Base-by-base conservation (phyloP, 345 rosid genomes). In the Chamaenerion angustifolium region DNA sequence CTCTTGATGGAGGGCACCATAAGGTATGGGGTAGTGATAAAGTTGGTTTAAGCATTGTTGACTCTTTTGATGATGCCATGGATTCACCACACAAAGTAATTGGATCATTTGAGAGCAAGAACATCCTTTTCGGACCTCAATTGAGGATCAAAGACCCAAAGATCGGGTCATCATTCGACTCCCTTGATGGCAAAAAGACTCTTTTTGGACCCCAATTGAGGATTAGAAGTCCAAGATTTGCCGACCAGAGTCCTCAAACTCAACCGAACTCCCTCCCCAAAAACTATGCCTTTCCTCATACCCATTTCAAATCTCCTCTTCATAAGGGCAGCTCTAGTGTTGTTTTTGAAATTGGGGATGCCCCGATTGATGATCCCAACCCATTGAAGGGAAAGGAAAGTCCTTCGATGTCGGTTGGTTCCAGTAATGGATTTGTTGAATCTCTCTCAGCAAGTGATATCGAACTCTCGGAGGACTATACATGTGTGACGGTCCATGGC, bases 11-110 rank as follows among this genome's bases (percentile, higher is more conserved):
- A 21, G 25, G 25, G 25, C 25, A 21, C 23, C 78, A 52, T 5
- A 79, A 70, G 82, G 70, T 62, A 59, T 84, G 92, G 84, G 81
- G 67, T 45, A 64, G 78, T 52, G 65, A 50, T 63, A 85, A 82
- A 72, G 81, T 80, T 42, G 97, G 97, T 12, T 66, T 88, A 62
- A 74, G 97, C 68, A 80, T 88, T 68, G 71, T 88, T 27, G 75
- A 84, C 67, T 68, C 82, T 54, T 79, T 82, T 50, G 82, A 63
- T 27, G 69, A 73, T 64, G 79, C 71, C 47, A 42, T 12, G 3
- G 50, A 60, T 63, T 16, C 41, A 11, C 63, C 68, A 1, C 68
- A 64, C 14, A 53, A 53, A 49, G 49, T 61, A 53, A 59, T 62
- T 16, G 68, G 48, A 15, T 65, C 78, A 45, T 67, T 72, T 0